These are phyloP conservation scores for Aureobasidium sp. DNA, from an alignment of 2,329 filamentous ascomycete genomes.

Conservation along the genomic window DNA sequence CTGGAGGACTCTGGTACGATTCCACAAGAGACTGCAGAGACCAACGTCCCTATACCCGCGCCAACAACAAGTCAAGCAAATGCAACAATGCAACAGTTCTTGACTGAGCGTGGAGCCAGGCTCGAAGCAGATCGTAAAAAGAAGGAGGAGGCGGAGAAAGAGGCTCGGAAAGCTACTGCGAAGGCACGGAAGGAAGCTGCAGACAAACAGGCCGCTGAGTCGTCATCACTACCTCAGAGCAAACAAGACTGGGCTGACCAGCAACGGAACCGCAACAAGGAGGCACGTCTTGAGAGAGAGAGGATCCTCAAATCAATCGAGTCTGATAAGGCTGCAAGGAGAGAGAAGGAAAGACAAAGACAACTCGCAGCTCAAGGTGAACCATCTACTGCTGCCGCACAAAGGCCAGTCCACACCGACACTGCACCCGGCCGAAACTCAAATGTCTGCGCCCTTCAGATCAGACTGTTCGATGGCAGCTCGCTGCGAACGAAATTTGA, in stretches of 20 bases:
- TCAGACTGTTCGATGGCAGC: constrained; percentile 77
- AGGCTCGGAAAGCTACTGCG: constrained; percentile 32
- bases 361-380: constrained; percentile 35
- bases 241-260: constrained; percentile 30
- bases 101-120: constrained; percentile 9
- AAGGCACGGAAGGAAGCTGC: constrained; percentile 35
- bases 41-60: constrained; percentile 8
- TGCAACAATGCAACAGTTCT: constrained; percentile 9
- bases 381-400: constrained; percentile 30
- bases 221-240: constrained; percentile 21
- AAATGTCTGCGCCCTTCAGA: constrained; percentile 50
- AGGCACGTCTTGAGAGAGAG: constrained; percentile 61
- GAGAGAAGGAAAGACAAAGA: constrained; percentile 47
- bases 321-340: constrained; percentile 65
- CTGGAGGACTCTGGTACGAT: neutral
- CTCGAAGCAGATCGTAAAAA: constrained; percentile 27
- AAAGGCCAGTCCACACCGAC: constrained; percentile 2
- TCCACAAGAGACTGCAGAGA: constrained; percentile 4
- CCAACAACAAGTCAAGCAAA: neutral
- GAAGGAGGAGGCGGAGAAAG: constrained; percentile 45
- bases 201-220: constrained; percentile 26
- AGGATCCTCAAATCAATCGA: constrained; percentile 70
- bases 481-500: constrained; percentile 66
- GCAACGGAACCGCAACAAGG: constrained; percentile 55
- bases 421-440: neutral